Evolutionary conservation across 805 yeast genomes (phyloP), one percentile per base, ranked within the genome.

Genomic region (Wickerhamiella lipophila): DNA sequence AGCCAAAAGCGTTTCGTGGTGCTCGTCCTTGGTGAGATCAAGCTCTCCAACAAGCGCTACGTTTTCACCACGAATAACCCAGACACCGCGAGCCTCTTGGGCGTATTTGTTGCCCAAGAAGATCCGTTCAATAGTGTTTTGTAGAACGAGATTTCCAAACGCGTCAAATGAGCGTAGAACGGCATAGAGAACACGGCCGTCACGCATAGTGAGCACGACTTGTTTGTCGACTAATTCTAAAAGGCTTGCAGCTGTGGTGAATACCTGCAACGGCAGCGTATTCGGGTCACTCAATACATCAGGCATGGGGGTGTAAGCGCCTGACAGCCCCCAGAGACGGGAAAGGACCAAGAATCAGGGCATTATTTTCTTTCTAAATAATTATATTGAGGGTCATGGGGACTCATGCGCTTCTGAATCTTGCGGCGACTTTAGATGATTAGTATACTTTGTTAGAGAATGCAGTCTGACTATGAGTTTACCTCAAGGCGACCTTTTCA

Each of bases 161-260:
- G 89, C 96, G 68, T 92, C 98, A 65, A 89, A 92, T 2, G 96
- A 86, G 64, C 98, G 76, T 56, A 92, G 71, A 21, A 88, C 83
- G 15, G 98, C 98, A 61, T 84, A 80, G 27, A 89, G 68, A 54
- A 80, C 78, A 56, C 89, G 75, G 34, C 97, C 97, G 64, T 89
- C 97, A 60, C 95, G 79, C 55, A 92, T 71, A 39, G 85, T 72
- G 2, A 86, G 94, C 57, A 84, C 81, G 27, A 92, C 83, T 60
- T 80, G 77, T 60, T 51, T 60, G 52, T 68, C 72, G 4, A 69
- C 70, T 16, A 63, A 55, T 25, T 66, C 69, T 39, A 68, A 60
- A 49, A 68, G 57, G 41, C 67, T 64, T 6, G 71, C 72, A 6
- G 72, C 72, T 18, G 72, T 68, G 18, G 72, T 68, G 52, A 66